phyloP scores from a whole-genome alignment of 768 basidiomycete species.

The Leccinum uliginosum region DNA sequence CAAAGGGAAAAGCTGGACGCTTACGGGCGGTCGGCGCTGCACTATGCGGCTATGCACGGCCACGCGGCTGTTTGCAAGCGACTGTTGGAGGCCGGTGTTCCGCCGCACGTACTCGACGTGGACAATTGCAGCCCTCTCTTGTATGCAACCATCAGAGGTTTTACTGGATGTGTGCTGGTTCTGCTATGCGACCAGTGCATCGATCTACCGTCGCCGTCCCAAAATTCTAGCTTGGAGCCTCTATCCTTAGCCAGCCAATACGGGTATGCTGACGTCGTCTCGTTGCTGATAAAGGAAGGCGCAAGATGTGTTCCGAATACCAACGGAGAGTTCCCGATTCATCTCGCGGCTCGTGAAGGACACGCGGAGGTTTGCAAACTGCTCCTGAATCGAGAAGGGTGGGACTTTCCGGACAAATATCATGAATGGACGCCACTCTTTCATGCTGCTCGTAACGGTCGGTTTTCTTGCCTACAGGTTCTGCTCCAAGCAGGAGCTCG shows the following conservation, averaged over 20 bases:
- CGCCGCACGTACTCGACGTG: constrained; percentile 72
- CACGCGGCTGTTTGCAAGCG: constrained; percentile 70
- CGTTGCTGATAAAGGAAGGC: constrained; percentile 71
- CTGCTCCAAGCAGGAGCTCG: constrained; percentile 77
- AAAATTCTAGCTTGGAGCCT: constrained; percentile 72
- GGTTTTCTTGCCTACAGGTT: constrained; percentile 65
- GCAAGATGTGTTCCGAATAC: constrained; percentile 80
- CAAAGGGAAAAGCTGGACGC: constrained; percentile 74
- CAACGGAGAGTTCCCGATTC: constrained; percentile 96
- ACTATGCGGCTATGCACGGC: constrained; percentile 95
- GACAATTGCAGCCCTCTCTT: constrained; percentile 94
- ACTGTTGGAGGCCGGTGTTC: constrained; percentile 65
- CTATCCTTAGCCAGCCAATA: constrained; percentile 88
- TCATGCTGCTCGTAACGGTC: constrained; percentile 89
- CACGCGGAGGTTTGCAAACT: constrained; percentile 80
- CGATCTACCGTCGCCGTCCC: constrained; percentile 51
- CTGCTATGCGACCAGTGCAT: constrained; percentile 72
- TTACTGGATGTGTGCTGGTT: constrained; percentile 77
- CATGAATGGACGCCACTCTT: constrained; percentile 98
- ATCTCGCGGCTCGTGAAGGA: constrained; percentile 91
- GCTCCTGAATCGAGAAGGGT: constrained; percentile 69
- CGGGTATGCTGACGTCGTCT: constrained; percentile 81
- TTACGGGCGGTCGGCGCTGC: constrained; percentile 90
- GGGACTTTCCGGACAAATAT: constrained; percentile 91
- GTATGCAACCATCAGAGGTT: constrained; percentile 87